Evolutionary conservation across 768 basidiomycete genomes (phyloP).

Genomic region (Multifurca ochricompacta): DNA sequence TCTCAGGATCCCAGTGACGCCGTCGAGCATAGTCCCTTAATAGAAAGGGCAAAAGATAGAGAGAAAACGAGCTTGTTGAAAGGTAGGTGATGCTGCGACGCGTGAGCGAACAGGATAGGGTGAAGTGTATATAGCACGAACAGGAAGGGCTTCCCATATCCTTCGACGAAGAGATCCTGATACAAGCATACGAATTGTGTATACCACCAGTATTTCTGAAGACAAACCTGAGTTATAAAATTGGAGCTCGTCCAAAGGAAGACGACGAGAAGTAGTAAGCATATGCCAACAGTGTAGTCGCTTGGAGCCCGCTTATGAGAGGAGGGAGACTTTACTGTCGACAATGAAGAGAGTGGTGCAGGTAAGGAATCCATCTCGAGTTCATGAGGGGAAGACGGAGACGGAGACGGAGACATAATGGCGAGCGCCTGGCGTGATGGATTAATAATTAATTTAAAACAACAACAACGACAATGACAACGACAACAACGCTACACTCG

Average conservation of each 20-base stretch:
- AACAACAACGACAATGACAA: not conserved
- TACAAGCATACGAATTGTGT: slow-evolving; percentile 7
- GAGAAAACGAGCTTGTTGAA: slow-evolving; percentile 80
- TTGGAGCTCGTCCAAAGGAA: slow-evolving; percentile 84
- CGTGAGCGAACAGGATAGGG: not conserved
- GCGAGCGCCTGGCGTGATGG: too few relatives aligned
- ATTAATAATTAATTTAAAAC: not conserved
- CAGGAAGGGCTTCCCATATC: slow-evolving; percentile 90
- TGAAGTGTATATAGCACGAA: slow-evolving; percentile 28
- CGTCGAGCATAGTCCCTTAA: slow-evolving; percentile 30
- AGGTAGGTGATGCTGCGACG: slow-evolving; percentile 71
- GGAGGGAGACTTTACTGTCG: not conserved
- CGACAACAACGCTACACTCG: not conserved
- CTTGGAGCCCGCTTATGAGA: slow-evolving; percentile 17
- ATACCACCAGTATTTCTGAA: not conserved
- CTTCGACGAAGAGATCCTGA: slow-evolving; percentile 45
- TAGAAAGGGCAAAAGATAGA: slow-evolving; percentile 67
- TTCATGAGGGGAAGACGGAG: too few relatives aligned
- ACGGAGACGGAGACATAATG: too few relatives aligned
- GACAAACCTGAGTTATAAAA: slow-evolving; percentile 71
- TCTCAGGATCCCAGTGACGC: not conserved
- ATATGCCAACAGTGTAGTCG: slow-evolving; percentile 53
- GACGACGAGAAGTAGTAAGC: slow-evolving; percentile 66
- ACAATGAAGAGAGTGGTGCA: not conserved
- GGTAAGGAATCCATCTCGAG: slow-evolving; percentile 19